phyloP scores from a whole-genome alignment of 345 rosid species.

The Lumnitzera racemosa region DNA sequence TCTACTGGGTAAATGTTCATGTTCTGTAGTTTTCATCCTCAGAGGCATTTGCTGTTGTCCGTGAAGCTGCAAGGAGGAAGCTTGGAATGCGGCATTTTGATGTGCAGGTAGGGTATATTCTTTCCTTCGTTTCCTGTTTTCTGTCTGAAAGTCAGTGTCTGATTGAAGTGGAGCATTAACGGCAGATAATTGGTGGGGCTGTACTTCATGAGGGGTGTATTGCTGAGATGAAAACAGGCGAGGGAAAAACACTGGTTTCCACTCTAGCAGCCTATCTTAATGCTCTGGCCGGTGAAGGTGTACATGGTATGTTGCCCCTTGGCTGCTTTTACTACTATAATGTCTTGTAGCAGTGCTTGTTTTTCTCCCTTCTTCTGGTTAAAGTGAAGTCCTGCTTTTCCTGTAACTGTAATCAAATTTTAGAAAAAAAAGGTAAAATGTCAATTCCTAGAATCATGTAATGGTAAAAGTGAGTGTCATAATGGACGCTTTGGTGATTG shows the following conservation, averaged over 20 bases:
- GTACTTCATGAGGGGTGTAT: conserved; percentile 97
- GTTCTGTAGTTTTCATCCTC: background rate
- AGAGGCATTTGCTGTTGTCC: conserved; percentile 95
- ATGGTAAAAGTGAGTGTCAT: no score
- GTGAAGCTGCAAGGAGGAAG: conserved; percentile 93
- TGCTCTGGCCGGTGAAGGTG: conserved; percentile 89
- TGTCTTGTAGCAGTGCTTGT: background rate
- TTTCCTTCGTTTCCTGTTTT: background rate
- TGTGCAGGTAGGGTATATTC: conserved; percentile 85
- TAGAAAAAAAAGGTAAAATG: no score
- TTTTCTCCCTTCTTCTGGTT: background rate
- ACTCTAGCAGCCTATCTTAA: conserved; percentile 96
- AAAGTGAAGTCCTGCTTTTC: conserved; percentile 1
- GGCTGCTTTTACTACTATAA: background rate
- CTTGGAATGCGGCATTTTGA: conserved; percentile 99
- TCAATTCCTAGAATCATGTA: no score
- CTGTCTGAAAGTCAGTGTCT: background rate
- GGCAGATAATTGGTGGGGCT: conserved; percentile 89
- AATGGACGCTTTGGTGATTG: no score
- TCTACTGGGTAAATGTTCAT: background rate
- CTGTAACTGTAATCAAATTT: background rate
- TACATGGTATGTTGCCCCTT: conserved; percentile 62
- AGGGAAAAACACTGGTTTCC: conserved; percentile 93
- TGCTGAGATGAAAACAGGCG: conserved; percentile 98
- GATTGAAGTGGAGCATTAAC: background rate